Base-by-base conservation (phyloP, 208 protist genomes). In the Trypanosoma vivax region DNA sequence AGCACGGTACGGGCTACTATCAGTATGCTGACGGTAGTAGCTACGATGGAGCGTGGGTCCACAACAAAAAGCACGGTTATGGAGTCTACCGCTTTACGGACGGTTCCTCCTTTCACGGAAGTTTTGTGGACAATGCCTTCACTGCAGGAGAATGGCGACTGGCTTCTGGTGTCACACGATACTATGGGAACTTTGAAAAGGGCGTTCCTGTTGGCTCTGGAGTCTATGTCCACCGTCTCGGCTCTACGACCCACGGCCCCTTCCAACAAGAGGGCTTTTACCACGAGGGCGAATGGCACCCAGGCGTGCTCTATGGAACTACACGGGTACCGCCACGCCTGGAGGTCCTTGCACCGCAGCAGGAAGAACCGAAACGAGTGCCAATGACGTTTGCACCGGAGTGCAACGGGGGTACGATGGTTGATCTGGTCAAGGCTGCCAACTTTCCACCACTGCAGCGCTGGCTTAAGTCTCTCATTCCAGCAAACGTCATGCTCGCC, bases 191-290 rank as follows among this genome's bases (percentile, higher is more conserved):
- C 62, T 94, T 94, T 65, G 60, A 66, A 29, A 67, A 78, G 43
- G 76, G 82, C 56, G 63, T 65, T 18, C 88, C 88, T 27, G 65
- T 76, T 43, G 83, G 83, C 29, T 69, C 82, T 14, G 88, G 88
- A 25, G 70, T 90, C n/a, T 94, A 86, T 56, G 59, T 87, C 27
- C 84, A 92, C 63, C 79, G 78, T 50, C 77, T 76, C 57, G 81
- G 78, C 11, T 42, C 45, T 16, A 41, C 57, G n/a, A 67, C 70
- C 48, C 64, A 55, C 2, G 75, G 79, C 25, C 66, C 78, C n/a
- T 94, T 83, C 69, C 75, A 75, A 57, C 80, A 94, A 35, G 82
- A 88, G 51, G 87, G 87, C 28, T 60, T 50, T 21, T 94, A 85
- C 65, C 18, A 60, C 27, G 62, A 83, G 19, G 83, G 81, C 10